Percentiles rank a stretch among this genome's conserved stretches.
Evolutionary conservation across 2,329 filamentous ascomycete genomes (phyloP).

Genomic region (Epicoccum sorghinum): DNA sequence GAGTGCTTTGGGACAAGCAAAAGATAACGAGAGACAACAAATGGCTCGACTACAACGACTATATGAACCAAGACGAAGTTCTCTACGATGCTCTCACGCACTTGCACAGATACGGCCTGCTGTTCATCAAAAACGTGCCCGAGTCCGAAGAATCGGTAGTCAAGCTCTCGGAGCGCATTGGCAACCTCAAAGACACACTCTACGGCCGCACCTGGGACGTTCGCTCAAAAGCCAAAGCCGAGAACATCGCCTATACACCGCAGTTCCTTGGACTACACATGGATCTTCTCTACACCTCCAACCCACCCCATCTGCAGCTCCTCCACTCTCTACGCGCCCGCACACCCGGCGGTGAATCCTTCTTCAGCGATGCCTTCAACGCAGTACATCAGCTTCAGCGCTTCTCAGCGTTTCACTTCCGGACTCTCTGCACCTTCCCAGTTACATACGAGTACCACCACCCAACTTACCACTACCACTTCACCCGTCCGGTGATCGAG

Average conservation of each 20-base stretch:
- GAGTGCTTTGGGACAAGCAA: slow-evolving; percentile 55
- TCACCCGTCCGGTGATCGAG: slow-evolving; percentile 63
- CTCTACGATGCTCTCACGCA: slow-evolving; percentile 68
- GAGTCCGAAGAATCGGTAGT: slow-evolving; percentile 69
- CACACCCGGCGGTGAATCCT: slow-evolving; percentile 78
- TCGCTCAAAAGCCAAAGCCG: slow-evolving; percentile 76
- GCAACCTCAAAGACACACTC: slow-evolving; percentile 81
- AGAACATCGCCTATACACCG: slow-evolving; percentile 89
- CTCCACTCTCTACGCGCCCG: slow-evolving; percentile 88
- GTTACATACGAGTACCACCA: slow-evolving; percentile 73
- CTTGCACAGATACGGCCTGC: slow-evolving; percentile 70
- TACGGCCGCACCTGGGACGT: slow-evolving; percentile 94
- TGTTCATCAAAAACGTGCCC: slow-evolving; percentile 79
- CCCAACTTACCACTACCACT: slow-evolving; percentile 65
- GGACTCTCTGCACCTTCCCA: slow-evolving; percentile 51
- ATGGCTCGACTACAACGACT: slow-evolving; percentile 72
- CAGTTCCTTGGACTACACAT: slow-evolving; percentile 86
- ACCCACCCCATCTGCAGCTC: slow-evolving; percentile 81
- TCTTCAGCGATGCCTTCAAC: slow-evolving; percentile 79
- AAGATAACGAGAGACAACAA: slow-evolving; percentile 57
- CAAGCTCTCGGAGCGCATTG: slow-evolving; percentile 73
- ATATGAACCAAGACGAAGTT: slow-evolving; percentile 64
- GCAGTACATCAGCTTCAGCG: slow-evolving; percentile 57
- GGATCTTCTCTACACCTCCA: slow-evolving; percentile 85
- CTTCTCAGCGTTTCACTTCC: slow-evolving; percentile 36